Evolutionary conservation across 352 stramenopile genomes (phyloP).

Genomic region (Peronosclerospora sorghi): DNA sequence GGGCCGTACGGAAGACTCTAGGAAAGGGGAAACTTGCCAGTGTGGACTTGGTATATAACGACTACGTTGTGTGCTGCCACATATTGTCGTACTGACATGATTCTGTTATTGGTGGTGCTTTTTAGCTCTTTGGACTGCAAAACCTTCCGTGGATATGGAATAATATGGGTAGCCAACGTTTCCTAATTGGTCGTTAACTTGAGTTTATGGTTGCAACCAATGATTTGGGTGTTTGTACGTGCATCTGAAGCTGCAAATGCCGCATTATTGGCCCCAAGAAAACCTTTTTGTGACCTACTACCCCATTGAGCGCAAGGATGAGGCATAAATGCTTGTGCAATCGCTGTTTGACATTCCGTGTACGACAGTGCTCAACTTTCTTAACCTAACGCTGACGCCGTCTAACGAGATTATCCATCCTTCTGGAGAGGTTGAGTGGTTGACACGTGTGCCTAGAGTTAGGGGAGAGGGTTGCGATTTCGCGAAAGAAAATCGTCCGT

Average conservation of each 20-base stretch:
- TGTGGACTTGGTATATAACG: slow-evolving; percentile 38
- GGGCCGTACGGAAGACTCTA: slow-evolving; percentile 83
- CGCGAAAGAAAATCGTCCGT: too few relatives aligned
- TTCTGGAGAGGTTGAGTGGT: slow-evolving; percentile 80
- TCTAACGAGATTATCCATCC: slow-evolving; percentile 92
- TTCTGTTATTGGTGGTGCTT: slow-evolving; percentile 1
- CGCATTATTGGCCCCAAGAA: slow-evolving; percentile 87
- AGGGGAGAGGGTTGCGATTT: too few relatives aligned
- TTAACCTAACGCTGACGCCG: slow-evolving; percentile 88
- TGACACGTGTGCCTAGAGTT: too few relatives aligned
- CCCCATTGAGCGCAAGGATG: slow-evolving; percentile 75
- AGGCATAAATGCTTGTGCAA: slow-evolving; percentile 71
- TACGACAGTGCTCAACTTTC: slow-evolving; percentile 86
- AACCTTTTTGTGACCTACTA: slow-evolving; percentile 85
- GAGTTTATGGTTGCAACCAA: neutral
- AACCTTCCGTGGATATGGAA: slow-evolving; percentile 92
- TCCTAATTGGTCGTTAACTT: too few relatives aligned
- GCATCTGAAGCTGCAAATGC: slow-evolving; percentile 54
- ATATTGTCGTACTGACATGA: neutral
- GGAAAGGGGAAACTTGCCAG: slow-evolving; percentile 44
- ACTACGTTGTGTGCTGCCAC: neutral
- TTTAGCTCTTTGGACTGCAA: slow-evolving; percentile 84
- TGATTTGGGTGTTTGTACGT: neutral
- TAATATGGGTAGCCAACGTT: slow-evolving; percentile 58
- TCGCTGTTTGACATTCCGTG: slow-evolving; percentile 88